phyloP scores from a whole-genome alignment of 1,139 yeast species.

The Pichia sp. region DNA sequence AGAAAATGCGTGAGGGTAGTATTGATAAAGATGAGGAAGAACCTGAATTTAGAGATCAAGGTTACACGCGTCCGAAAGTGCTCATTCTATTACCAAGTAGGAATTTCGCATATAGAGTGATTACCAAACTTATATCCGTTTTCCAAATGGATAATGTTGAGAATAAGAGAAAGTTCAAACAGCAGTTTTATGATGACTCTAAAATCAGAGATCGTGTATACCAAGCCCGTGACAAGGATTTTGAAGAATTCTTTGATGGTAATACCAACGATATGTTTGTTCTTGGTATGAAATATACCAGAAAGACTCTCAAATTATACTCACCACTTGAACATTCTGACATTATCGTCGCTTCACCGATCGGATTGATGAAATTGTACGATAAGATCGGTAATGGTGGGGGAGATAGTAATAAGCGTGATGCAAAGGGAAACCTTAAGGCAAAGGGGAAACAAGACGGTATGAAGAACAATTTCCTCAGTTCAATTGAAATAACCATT shows the following conservation, averaged over 20 bases:
- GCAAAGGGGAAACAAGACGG: conserved; percentile 19
- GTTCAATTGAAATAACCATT: conserved; percentile 77
- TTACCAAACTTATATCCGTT: conserved; percentile 51
- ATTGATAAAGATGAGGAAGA: conserved; percentile 29
- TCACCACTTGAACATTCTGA: conserved; percentile 83
- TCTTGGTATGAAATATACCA: conserved; percentile 79
- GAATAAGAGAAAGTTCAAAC: conserved; percentile 66
- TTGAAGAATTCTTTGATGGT: conserved; percentile 73
- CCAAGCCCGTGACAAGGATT: conserved; percentile 78
- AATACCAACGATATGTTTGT: conserved; percentile 90
- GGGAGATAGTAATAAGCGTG: conserved; percentile 21
- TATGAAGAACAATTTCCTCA: conserved; percentile 57
- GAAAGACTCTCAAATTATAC: conserved; percentile 78
- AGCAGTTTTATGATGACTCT: conserved; percentile 59
- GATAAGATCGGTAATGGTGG: conserved; percentile 28
- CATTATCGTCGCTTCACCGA: conserved; percentile 83
- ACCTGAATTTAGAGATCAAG: conserved; percentile 77
- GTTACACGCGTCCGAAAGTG: conserved; percentile 90
- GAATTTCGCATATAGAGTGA: conserved; percentile 63
- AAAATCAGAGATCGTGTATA: conserved; percentile 30
- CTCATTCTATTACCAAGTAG: conserved; percentile 80
- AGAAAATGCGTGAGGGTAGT: conserved; percentile 36
- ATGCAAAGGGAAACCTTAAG: conserved; percentile 10
- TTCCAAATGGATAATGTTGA: conserved; percentile 71
- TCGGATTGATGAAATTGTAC: conserved; percentile 78